Conservation (phyloP, 2,329 filamentous ascomycete species). For the Fusarium nisikadoi region DNA sequence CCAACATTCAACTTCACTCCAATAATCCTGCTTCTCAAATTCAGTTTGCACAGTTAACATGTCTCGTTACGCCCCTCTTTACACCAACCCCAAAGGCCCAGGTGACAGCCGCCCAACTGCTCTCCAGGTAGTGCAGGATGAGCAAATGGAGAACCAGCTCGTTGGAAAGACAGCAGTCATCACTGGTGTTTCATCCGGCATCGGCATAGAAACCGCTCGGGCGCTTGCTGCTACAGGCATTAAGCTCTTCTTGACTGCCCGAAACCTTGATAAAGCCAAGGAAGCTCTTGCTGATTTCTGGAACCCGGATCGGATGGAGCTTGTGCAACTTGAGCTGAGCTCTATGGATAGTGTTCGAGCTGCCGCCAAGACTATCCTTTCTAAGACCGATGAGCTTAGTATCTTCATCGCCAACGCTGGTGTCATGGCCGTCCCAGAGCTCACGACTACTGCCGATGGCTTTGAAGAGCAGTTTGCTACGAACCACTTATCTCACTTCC, state of each 20-base stretch:
- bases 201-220: constrained; percentile 57
- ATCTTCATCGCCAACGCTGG: constrained; percentile 40
- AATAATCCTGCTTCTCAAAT: accelerated
- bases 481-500: constrained; percentile 34
- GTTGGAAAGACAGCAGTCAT: background rate
- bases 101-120: constrained; percentile 7
- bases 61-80: constrained; percentile 9
- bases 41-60: background rate
- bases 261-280: constrained; percentile 33
- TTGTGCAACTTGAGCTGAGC: constrained; percentile 38
- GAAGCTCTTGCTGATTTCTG: constrained; percentile 17
- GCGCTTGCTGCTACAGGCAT: constrained; percentile 54
- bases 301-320: constrained; percentile 20
- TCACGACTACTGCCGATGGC: constrained; percentile 19
- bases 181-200: constrained; percentile 51
- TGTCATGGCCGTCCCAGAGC: constrained; percentile 19
- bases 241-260: constrained; percentile 37
- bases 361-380: background rate
- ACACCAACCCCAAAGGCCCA: background rate
- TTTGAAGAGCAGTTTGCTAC: constrained; percentile 31
- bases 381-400: background rate
- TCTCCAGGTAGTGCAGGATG: background rate
- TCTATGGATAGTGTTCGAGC: constrained; percentile 22
- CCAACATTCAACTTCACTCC: accelerated
- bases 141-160: background rate